A percentile compares a stretch with the other conserved stretches of the same genome.
Conservation (phyloP, 371 early-diverging fungal species). For the Funneliformis caledonium region DNA sequence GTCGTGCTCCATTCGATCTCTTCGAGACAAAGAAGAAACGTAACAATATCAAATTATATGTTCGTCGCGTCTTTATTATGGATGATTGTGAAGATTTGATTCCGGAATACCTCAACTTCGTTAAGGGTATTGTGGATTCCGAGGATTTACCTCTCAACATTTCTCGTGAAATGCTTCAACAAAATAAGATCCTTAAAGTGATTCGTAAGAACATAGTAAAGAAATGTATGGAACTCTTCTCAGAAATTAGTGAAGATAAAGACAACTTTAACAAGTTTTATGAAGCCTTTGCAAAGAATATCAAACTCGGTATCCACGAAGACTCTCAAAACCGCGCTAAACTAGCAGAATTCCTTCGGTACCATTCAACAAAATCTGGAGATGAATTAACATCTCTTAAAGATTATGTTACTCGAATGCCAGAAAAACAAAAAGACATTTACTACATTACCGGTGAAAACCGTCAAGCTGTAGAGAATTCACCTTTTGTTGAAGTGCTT, state of each 20-base stretch:
- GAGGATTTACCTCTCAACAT: constrained; percentile 97
- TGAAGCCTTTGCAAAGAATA: constrained; percentile 89
- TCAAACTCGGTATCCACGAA: constrained; percentile 95
- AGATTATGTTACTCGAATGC: constrained; percentile 91
- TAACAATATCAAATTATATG: constrained; percentile 91
- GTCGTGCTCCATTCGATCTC: constrained; percentile 89
- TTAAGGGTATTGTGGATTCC: constrained; percentile 93
- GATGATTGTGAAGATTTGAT: constrained; percentile 95
- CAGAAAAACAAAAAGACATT: constrained; percentile 83
- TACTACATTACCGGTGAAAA: constrained; percentile 99
- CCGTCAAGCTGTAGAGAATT: constrained; percentile 92
- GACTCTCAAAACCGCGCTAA: constrained; percentile 86
- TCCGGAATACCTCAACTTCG: constrained; percentile 89
- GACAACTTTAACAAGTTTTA: constrained; percentile 94
- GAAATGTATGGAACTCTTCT: constrained; percentile 93
- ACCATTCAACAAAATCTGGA: constrained; percentile 91
- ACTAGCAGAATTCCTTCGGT: constrained; percentile 89
- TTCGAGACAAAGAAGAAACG: constrained; percentile 90
- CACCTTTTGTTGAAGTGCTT: constrained; percentile 98
- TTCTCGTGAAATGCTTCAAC: constrained; percentile 96
- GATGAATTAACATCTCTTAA: constrained; percentile 90
- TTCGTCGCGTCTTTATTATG: constrained; percentile 97
- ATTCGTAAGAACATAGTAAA: constrained; percentile 93
- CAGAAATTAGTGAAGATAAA: constrained; percentile 86
- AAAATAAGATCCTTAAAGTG: constrained; percentile 93